A percentile compares a stretch with the other conserved stretches of the same genome.
Evolutionary conservation across 352 stramenopile species (phyloP).

Genomic region (Pilasporangium apinafurcum): DNA sequence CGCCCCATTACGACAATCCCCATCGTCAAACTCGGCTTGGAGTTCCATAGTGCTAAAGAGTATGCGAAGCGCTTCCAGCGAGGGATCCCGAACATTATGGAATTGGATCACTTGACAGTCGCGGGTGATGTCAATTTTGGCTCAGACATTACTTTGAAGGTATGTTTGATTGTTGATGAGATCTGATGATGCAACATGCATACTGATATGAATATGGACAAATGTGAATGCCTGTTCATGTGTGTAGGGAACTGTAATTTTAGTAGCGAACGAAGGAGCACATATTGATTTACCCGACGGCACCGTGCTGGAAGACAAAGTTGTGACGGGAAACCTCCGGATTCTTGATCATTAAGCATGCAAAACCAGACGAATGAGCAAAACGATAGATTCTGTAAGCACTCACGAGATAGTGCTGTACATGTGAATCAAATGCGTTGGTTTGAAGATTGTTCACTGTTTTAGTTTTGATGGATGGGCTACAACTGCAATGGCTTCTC

Average conservation of each 20-base stretch:
- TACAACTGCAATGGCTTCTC: too few species aligned
- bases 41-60: conserved; percentile 88
- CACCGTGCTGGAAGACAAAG: conserved; percentile 92
- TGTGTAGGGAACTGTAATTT: conserved; percentile 89
- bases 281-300: conserved; percentile 92
- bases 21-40: conserved; percentile 90
- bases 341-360: conserved; percentile 88
- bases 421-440: too few species aligned
- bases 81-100: conserved; percentile 90
- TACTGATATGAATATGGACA: background rate
- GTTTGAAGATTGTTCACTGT: too few species aligned
- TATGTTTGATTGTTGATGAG: conserved; percentile 16
- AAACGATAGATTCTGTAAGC: too few species aligned
- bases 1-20: conserved; percentile 81
- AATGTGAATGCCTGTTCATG: background rate
- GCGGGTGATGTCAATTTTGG: conserved; percentile 92
- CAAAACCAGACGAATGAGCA: background rate
- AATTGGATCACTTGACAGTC: conserved; percentile 92
- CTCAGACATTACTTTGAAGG: conserved; percentile 89
- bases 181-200: too few species aligned
- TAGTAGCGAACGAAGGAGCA: conserved; percentile 91
- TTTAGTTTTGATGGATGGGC: too few species aligned
- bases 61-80: conserved; percentile 83
- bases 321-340: conserved; percentile 91
- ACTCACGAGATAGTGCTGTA: background rate